Evolutionary conservation across 2,329 filamentous ascomycete genomes (phyloP).

Genomic region (Magnaporthales sp.): DNA sequence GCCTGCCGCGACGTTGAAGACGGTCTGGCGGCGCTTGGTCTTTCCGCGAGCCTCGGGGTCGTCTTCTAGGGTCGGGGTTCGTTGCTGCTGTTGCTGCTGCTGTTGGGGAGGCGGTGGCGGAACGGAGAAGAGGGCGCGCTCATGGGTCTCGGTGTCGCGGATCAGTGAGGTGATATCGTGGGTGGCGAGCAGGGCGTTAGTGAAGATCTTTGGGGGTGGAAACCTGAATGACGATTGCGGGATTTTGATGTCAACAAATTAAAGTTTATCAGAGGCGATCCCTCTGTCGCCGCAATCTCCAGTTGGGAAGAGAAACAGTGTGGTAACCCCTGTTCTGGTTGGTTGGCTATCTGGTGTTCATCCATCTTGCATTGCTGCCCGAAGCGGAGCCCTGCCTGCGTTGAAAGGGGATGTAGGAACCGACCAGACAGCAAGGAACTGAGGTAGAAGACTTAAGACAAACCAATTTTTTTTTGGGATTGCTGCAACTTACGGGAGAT

Average conservation of each 20-base stretch:
- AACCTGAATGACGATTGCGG: slow-evolving; percentile 47
- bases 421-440: neutral
- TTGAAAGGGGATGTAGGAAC: neutral
- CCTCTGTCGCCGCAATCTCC: neutral
- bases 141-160: slow-evolving; percentile 88
- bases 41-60: slow-evolving; percentile 38
- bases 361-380: neutral
- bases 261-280: neutral
- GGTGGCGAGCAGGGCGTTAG: slow-evolving; percentile 78
- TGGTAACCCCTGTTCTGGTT: neutral
- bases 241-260: neutral
- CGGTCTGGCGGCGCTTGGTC: slow-evolving; percentile 47
- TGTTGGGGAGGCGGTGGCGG: slow-evolving; percentile 55
- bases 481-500: slow-evolving; percentile 51
- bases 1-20: slow-evolving; percentile 56
- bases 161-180: slow-evolving; percentile 93
- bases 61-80: slow-evolving; percentile 27
- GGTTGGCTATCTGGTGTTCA: neutral
- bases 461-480: neutral
- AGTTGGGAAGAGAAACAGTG: neutral
- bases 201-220: slow-evolving; percentile 86
- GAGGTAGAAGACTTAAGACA: neutral
- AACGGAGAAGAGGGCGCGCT: slow-evolving; percentile 89
- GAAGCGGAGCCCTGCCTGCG: neutral
- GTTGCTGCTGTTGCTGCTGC: slow-evolving; percentile 19